A percentile compares a stretch with the other conserved stretches of the same genome.
Conservation (phyloP, 305 asterid species). For the Euphrasia arctica region DNA sequence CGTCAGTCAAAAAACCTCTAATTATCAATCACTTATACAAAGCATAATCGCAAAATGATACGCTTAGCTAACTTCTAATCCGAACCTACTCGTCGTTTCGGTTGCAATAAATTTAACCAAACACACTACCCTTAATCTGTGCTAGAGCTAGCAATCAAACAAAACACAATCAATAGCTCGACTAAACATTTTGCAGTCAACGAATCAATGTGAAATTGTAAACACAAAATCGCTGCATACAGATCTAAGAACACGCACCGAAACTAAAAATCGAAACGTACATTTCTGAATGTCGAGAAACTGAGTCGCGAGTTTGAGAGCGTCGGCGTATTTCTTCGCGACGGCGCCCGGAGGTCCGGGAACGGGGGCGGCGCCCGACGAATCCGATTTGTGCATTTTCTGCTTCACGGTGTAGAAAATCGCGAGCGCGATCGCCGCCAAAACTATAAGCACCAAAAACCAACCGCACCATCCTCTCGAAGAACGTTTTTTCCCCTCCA, state of each 20-base stretch:
- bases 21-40: neutral
- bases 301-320: slow-evolving; percentile 69
- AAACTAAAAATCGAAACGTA: slow-evolving; percentile 23
- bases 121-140: neutral
- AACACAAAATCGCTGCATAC: neutral
- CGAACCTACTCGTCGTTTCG: too few relatives aligned
- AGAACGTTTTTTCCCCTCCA: slow-evolving; percentile 51
- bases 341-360: slow-evolving; percentile 83
- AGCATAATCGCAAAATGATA: too few relatives aligned
- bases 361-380: slow-evolving; percentile 57
- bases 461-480: slow-evolving; percentile 73
- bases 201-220: neutral
- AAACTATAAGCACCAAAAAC: slow-evolving; percentile 51
- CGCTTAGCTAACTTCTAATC: too few relatives aligned
- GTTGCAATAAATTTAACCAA: neutral
- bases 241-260: slow-evolving; percentile 19
- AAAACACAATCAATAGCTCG: slow-evolving; percentile 2
- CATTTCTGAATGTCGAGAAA: slow-evolving; percentile 86
- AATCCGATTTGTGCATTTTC: slow-evolving; percentile 34
- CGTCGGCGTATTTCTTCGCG: slow-evolving; percentile 65
- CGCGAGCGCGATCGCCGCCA: slow-evolving; percentile 54
- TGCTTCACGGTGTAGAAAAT: slow-evolving; percentile 44
- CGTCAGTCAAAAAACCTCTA: slow-evolving; percentile 17
- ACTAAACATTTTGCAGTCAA: neutral
- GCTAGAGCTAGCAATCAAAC: neutral